phyloP scores from a whole-genome alignment of 106 monocot species.

The Iris macrosiphon region DNA sequence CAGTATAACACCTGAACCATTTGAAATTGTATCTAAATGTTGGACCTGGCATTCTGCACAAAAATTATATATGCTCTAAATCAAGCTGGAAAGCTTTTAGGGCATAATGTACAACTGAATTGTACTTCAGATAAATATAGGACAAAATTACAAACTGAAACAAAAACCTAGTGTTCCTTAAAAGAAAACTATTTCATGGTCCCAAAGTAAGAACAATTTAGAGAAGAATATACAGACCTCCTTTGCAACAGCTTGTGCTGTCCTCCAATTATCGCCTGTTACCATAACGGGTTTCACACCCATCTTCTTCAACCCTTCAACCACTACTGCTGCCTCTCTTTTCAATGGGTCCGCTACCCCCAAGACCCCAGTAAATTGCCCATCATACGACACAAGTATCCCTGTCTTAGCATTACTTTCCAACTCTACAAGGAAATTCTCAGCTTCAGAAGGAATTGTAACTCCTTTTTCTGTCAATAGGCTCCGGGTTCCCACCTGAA shows the following conservation, averaged over 20 bases:
- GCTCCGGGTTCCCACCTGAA: conserved; percentile 77
- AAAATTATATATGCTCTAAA: too few species aligned
- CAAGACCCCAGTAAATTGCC: conserved; percentile 46
- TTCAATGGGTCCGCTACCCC: conserved; percentile 87
- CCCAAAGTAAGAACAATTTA: too few species aligned
- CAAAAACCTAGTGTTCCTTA: too few species aligned
- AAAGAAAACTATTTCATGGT: too few species aligned
- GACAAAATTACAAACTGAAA: too few species aligned
- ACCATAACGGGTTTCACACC: conserved; percentile 77
- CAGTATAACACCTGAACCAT: too few species aligned
- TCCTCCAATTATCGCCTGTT: conserved; percentile 95
- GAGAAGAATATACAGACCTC: conserved; percentile 43
- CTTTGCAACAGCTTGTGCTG: conserved; percentile 78
- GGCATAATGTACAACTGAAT: too few species aligned
- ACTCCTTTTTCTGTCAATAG: conserved; percentile 66
- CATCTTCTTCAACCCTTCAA: conserved; percentile 86
- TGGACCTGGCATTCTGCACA: too few species aligned
- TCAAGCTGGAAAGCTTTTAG: too few species aligned
- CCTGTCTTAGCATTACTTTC: conserved; percentile 76
- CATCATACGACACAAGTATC: conserved; percentile 76
- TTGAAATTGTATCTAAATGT: too few species aligned
- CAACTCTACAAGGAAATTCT: conserved; percentile 56
- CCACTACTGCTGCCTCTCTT: conserved; percentile 86
- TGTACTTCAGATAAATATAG: too few species aligned
- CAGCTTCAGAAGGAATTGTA: conserved; percentile 58